Conservation (phyloP, 441 rosid genomes). For the Populus hybrid region DNA sequence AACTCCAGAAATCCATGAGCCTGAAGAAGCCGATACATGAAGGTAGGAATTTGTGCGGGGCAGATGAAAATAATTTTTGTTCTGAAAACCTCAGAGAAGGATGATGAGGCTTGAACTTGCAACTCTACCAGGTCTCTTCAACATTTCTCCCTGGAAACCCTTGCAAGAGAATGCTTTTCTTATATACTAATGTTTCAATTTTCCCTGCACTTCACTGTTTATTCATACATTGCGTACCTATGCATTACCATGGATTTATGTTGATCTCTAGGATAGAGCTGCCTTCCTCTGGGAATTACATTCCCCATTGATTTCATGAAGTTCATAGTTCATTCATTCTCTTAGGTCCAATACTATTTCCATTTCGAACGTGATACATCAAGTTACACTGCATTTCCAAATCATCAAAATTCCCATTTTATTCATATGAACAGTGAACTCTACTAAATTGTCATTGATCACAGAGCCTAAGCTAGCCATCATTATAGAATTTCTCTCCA, state of each 20-base stretch:
- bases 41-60: not conserved
- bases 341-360: not conserved
- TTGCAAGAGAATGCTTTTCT: not conserved
- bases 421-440: not conserved
- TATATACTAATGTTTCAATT: not conserved
- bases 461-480: not conserved
- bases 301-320: not conserved
- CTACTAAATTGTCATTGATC: not conserved
- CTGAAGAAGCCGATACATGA: not conserved
- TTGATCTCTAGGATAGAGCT: not conserved
- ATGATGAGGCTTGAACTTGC: constrained; percentile 4
- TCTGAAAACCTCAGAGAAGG: constrained; percentile 8
- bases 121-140: constrained; percentile 2
- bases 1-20: constrained; percentile 10
- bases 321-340: not conserved
- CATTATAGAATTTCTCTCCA: not conserved
- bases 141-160: not conserved
- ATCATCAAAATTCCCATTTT: not conserved
- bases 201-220: constrained; percentile 2
- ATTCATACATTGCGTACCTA: not conserved
- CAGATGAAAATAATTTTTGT: not conserved
- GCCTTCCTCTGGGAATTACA: not conserved
- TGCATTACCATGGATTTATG: not conserved
- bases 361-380: not conserved
- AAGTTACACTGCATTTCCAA: not conserved